These are phyloP conservation scores for Meyerozyma sp. DNA, from an alignment of 1,139 yeast species.

Conservation along the genomic window DNA sequence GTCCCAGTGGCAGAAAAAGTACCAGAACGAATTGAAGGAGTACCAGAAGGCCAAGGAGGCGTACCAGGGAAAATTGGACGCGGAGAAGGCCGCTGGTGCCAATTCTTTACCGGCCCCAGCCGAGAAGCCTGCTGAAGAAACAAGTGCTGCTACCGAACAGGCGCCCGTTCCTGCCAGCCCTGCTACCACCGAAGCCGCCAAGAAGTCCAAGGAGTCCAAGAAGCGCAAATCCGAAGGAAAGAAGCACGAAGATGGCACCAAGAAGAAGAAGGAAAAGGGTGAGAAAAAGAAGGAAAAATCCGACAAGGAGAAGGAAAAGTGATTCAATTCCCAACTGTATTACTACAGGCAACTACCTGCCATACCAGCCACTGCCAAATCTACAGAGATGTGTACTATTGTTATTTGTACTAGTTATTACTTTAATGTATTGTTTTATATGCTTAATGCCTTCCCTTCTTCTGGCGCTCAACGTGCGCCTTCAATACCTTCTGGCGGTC, in stretches of 20 bases:
- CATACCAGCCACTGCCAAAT: no score
- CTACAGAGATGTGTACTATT: background rate
- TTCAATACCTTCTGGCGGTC: constrained; percentile 83
- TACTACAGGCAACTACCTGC: background rate
- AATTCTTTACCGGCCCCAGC: constrained; percentile 11
- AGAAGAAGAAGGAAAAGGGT: constrained; percentile 17
- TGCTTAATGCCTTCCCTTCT: constrained; percentile 64
- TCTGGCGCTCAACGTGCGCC: constrained; percentile 85
- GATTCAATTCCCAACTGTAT: background rate
- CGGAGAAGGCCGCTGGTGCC: constrained; percentile 7
- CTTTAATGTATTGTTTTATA: background rate
- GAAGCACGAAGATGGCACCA: constrained; percentile 12
- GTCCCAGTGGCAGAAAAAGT: constrained; percentile 70
- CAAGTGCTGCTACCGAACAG: constrained; percentile 1
- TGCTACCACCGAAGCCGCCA: constrained; percentile 8
- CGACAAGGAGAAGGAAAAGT: constrained; percentile 12
- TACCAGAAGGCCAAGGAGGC: constrained; percentile 63
- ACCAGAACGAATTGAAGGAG: constrained; percentile 56
- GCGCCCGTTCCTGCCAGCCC: constrained; percentile 5
- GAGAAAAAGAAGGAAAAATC: constrained; percentile 22
- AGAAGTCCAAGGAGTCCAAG: constrained; percentile 9
- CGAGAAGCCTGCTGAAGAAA: constrained; percentile 5
- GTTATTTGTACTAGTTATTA: background rate
- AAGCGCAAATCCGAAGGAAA: constrained; percentile 6
- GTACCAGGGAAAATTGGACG: constrained; percentile 47